These are phyloP conservation scores for Platismatia glauca DNA, from an alignment of 495 filamentous ascomycete species.

Conservation along the genomic window DNA sequence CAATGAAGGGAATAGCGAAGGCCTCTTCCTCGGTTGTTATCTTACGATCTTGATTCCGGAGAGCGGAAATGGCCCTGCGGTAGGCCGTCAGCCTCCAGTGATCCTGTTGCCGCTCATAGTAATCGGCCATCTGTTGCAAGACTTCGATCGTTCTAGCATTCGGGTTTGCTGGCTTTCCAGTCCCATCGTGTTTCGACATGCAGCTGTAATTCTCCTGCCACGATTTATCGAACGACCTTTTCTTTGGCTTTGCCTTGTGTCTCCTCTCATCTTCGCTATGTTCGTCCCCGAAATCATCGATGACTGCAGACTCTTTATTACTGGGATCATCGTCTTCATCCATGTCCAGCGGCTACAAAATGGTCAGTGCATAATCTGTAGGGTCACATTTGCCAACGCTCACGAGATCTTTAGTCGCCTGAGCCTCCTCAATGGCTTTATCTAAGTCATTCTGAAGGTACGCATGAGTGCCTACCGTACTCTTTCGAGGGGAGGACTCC, in stretches of 20 bases:
- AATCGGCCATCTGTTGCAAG: constrained; percentile 73
- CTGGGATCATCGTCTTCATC: constrained; percentile 18
- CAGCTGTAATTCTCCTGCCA: constrained; percentile 55
- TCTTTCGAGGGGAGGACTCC: background rate
- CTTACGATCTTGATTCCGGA: constrained; percentile 56
- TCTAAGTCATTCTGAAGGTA: constrained; percentile 44
- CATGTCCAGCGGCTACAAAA: constrained; percentile 37
- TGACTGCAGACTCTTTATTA: constrained; percentile 13
- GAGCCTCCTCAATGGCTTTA: constrained; percentile 49
- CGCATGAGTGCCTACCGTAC: background rate
- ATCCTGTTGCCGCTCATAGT: constrained; percentile 67
- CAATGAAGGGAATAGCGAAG: constrained; percentile 58
- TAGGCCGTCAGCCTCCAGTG: constrained; percentile 76
- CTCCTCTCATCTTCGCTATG: constrained; percentile 34
- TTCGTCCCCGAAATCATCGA: constrained; percentile 37
- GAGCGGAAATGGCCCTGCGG: constrained; percentile 64
- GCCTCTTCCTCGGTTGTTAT: constrained; percentile 66
- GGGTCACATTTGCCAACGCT: constrained; percentile 7
- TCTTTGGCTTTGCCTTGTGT: constrained; percentile 14
- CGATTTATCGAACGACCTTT: constrained; percentile 18
- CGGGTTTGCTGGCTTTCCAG: constrained; percentile 39
- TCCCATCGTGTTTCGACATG: constrained; percentile 52
- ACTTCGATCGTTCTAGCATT: constrained; percentile 70
- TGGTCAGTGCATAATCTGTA: background rate
- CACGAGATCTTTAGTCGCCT: constrained; percentile 46